A percentile compares a stretch with the other conserved stretches of the same genome.
Conservation (phyloP, 2,329 filamentous ascomycete genomes). For the Gyromitra esculenta region DNA sequence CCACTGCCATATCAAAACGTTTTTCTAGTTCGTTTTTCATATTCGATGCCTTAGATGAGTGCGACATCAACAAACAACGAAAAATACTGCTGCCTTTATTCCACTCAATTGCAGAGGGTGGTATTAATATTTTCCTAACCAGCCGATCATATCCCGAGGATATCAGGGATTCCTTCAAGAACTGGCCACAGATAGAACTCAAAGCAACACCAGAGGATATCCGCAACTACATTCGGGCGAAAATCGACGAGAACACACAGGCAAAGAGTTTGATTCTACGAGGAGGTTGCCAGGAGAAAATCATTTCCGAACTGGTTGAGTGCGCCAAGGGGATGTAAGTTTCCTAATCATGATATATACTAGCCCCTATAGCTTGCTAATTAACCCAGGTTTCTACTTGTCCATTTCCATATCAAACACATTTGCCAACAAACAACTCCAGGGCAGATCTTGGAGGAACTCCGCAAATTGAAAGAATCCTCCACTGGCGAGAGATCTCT, state of each 20-base stretch:
- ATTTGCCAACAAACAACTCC: constrained; percentile 19
- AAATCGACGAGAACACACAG: neutral
- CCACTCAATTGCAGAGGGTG: neutral
- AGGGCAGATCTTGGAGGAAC: neutral
- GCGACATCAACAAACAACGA: neutral
- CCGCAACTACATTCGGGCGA: neutral
- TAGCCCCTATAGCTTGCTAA: neutral
- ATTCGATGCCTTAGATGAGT: constrained; percentile 31
- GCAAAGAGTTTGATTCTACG: neutral
- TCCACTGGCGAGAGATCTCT: neutral
- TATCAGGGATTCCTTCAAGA: neutral
- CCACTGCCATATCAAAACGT: neutral
- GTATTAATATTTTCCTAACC: neutral
- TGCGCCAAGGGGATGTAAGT: constrained; percentile 27
- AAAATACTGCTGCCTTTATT: neutral
- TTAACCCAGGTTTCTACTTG: constrained; percentile 26
- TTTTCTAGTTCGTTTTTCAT: constrained; percentile 15
- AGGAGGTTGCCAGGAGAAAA: neutral
- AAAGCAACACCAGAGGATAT: neutral
- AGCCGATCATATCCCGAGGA: neutral
- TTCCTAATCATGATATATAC: neutral
- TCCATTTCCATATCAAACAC: constrained; percentile 9
- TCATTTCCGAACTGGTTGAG: constrained; percentile 1
- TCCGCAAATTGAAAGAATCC: neutral
- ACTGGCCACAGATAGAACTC: neutral